Conservation (phyloP, 768 basidiomycete species). For the Mycena chlorophos region DNA sequence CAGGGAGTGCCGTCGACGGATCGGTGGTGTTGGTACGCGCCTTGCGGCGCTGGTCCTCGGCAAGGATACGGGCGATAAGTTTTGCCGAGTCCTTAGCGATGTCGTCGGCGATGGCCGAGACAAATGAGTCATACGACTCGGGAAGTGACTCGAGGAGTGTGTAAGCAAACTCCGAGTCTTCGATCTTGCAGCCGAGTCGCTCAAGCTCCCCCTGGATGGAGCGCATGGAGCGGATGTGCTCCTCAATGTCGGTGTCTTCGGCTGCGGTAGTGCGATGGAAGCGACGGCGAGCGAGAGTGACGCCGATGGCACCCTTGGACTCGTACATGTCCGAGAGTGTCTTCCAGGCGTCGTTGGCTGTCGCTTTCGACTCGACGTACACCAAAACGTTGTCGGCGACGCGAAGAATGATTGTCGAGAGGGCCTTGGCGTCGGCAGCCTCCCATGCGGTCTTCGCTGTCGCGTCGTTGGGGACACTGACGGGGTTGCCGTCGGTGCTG, state of each 20-base stretch:
- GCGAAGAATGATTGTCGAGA: conserved; percentile 26
- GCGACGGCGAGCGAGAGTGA: conserved; percentile 23
- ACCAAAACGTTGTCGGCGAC: conserved; percentile 25
- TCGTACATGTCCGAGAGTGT: conserved; percentile 27
- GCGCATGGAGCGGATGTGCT: conserved; percentile 27
- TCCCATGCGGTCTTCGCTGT: conserved; percentile 23
- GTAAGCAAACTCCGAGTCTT: conserved; percentile 26
- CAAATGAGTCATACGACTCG: conserved; percentile 3
- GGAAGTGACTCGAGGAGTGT: conserved; percentile 21
- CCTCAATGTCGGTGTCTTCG: conserved; percentile 30
- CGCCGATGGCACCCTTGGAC: conserved; percentile 24
- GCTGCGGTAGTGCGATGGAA: conserved; percentile 21
- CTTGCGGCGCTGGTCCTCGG: neutral
- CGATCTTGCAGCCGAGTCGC: conserved; percentile 15
- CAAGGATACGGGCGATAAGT: conserved; percentile 10
- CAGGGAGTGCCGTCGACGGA: neutral
- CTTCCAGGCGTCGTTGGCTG: conserved; percentile 25
- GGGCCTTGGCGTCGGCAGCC: conserved; percentile 25
- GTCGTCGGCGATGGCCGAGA: conserved; percentile 12
- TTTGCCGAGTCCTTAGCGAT: conserved; percentile 3
- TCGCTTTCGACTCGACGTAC: conserved; percentile 16
- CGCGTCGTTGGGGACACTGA: neutral
- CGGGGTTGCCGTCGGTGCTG: neutral
- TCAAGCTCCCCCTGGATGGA: conserved; percentile 21
- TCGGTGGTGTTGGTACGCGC: neutral